A percentile compares a stretch with the other conserved stretches of the same genome.
These are phyloP conservation scores for Termitomyces sp. DNA, from an alignment of 1,284 basidiomycete genomes.

Conservation along the genomic window DNA sequence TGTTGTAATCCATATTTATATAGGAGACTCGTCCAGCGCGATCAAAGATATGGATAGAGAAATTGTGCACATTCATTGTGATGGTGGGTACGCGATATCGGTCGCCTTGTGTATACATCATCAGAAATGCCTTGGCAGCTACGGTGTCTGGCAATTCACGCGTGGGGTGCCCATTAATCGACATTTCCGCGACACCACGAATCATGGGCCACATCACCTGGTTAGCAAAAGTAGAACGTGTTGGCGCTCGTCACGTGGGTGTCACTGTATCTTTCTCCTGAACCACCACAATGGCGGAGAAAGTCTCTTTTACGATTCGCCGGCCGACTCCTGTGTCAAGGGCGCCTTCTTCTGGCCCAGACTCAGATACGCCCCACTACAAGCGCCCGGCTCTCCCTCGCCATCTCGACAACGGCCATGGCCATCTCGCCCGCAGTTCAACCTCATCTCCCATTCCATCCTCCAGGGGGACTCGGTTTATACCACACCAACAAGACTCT, in stretches of 20 bases:
- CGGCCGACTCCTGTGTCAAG: slow-evolving; percentile 62
- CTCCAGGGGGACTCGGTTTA: slow-evolving; percentile 20
- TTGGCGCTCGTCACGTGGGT: no score
- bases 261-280: slow-evolving; percentile 6
- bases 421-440: slow-evolving; percentile 41
- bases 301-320: slow-evolving; percentile 72
- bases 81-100: not conserved
- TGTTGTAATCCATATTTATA: not conserved
- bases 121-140: not conserved
- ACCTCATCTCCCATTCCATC: slow-evolving; percentile 37
- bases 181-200: no score
- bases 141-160: no score
- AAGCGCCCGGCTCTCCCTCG: slow-evolving; percentile 57
- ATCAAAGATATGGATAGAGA: not conserved
- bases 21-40: not conserved
- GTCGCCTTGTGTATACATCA: not conserved
- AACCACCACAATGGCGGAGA: slow-evolving; percentile 33
- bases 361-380: slow-evolving; percentile 50
- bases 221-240: no score
- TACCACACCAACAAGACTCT: slow-evolving; percentile 42
- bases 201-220: no score
- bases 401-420: slow-evolving; percentile 41
- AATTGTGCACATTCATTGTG: not conserved
- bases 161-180: no score
- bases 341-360: slow-evolving; percentile 52